Base-by-base conservation (phyloP, 306 rosid species). In the Biancaea sappan region DNA sequence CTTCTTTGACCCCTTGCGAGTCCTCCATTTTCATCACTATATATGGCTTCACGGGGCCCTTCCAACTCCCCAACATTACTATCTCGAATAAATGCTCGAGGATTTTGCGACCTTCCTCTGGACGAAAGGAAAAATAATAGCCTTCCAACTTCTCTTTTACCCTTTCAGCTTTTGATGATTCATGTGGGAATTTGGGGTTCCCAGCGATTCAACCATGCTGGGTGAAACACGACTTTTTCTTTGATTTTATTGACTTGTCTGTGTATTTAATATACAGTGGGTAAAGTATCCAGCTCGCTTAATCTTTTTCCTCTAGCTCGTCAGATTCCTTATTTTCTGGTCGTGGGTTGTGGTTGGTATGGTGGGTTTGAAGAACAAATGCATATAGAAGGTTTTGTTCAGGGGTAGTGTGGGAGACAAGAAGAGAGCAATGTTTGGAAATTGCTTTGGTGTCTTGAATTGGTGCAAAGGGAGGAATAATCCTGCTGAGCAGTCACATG, bases 391-490 rank as follows among this genome's bases (percentile, higher is more conserved):
- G 52, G 52, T 75, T 77, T 64, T n/a, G n/a, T 51, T 72, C 60
- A 61, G 32, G 77, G 54, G 59, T 46, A 34, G 73, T 51, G 19
- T 59, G 79, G 60, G 65, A 41, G 46, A 53, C 11, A 54, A 50
- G 62, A 76, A 48, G 66, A 58, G 56, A 38, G 82, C 73, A 68
- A 93, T 93, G 98, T 61, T 66, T 83, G 63, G 69, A 60, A 46
- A 76, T 72, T 90, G 91, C 77, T 87, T 93, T 62, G 82, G 84
- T 77, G 72, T 66, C 69, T 58, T 88, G 80, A 87, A 83, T 76
- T 61, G 84, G 61, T 75, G 93, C 69, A 84, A 69, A 61, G 60
- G 76, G 66, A 75, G 70, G 40, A 76, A 11, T 40, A 52, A 38
- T 56, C 35, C 78, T 48, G 77, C 57, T 65, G 66, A 46, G 24